Percentiles rank a stretch among this genome's conserved stretches.
Conservation (phyloP, 805 yeast genomes). For the Teunomyces tritomae region DNA sequence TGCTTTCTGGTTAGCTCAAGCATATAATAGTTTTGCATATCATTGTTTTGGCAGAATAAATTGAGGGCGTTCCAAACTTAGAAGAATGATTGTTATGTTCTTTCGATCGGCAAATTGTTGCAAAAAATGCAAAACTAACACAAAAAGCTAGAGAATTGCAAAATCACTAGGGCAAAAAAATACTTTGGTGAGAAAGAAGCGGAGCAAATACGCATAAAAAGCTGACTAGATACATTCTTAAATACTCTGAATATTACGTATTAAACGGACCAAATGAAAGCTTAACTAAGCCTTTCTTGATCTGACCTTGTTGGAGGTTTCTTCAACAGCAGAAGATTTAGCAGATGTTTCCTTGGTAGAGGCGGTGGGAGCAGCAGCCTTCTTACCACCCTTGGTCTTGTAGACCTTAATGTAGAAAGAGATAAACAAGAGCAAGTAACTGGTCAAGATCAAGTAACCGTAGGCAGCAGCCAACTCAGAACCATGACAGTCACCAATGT, state of each 20-base stretch:
- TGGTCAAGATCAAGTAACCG: constrained; percentile 84
- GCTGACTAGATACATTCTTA: background rate
- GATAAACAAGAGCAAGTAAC: constrained; percentile 86
- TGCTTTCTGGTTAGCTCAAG: background rate
- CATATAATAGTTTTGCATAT: background rate
- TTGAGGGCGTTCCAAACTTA: background rate
- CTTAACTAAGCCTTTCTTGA: constrained; percentile 34
- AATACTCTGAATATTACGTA: background rate
- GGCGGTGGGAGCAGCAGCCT: constrained; percentile 10
- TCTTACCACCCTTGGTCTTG: constrained; percentile 42
- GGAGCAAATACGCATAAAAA: no score
- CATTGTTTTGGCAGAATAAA: background rate
- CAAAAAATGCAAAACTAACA: background rate
- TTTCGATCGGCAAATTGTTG: background rate
- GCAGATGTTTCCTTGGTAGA: constrained; percentile 6
- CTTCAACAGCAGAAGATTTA: constrained; percentile 11
- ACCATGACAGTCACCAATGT: constrained; percentile 81
- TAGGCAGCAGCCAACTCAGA: constrained; percentile 89
- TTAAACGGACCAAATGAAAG: background rate
- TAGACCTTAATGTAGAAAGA: constrained; percentile 89
- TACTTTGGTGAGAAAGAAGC: background rate
- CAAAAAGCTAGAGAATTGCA: background rate
- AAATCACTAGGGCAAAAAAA: background rate
- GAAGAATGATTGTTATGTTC: background rate
- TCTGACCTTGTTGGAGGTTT: constrained; percentile 21